Conservation (phyloP, 306 rosid species). For the Hylodesmum podocarpum region DNA sequence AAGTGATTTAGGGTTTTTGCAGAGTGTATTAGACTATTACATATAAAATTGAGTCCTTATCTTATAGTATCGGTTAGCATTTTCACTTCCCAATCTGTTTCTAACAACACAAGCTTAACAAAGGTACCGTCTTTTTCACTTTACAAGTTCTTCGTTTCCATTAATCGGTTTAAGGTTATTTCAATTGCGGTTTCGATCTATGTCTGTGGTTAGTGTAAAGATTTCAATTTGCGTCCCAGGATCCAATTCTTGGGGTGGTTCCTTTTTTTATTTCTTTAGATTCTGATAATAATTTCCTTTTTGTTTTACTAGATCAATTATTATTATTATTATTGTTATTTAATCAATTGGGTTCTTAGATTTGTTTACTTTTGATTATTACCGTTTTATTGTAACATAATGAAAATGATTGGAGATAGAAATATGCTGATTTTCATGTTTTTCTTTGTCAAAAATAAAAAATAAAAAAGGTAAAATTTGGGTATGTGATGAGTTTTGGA, state of each 20-base stretch:
- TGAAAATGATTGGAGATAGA: background rate
- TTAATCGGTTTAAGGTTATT: background rate
- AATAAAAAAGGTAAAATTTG: background rate
- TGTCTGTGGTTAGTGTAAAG: background rate
- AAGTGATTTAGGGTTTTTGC: slow-evolving; percentile 26
- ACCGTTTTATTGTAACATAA: background rate
- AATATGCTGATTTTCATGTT: background rate
- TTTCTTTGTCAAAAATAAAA: background rate
- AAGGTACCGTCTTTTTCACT: slow-evolving; percentile 25
- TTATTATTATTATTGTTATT: background rate
- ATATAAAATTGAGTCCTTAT: slow-evolving; percentile 36
- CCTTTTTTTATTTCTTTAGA: background rate
- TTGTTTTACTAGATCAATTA: background rate
- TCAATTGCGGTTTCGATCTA: background rate
- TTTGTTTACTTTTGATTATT: background rate
- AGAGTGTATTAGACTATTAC: background rate
- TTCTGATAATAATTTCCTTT: background rate
- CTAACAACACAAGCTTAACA: background rate
- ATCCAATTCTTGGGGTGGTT: background rate
- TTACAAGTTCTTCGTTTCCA: background rate
- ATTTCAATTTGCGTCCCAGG: background rate
- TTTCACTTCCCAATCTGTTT: slow-evolving; percentile 2
- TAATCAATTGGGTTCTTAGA: background rate
- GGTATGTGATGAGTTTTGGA: background rate
- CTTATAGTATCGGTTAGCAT: background rate